Evolutionary conservation across 2,329 filamentous ascomycete species (phyloP).

Genomic region (Aspergillus fructus): DNA sequence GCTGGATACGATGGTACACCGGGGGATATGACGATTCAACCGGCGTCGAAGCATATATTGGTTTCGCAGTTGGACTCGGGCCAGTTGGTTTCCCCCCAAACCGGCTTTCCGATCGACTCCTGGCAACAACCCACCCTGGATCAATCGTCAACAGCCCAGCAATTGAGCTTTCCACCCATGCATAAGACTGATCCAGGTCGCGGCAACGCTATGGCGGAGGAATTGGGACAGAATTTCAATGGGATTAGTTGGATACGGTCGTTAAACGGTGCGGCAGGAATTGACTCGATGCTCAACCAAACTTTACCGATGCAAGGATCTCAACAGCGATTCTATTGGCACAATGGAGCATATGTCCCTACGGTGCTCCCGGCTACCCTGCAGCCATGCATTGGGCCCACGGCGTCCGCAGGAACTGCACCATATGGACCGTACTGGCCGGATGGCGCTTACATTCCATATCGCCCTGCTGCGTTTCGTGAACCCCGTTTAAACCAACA

Average conservation of each 20-base stretch:
- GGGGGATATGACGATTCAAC: slow-evolving; percentile 68
- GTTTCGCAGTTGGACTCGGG: slow-evolving; percentile 58
- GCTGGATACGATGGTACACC: slow-evolving; percentile 87
- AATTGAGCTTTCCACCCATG: slow-evolving; percentile 39
- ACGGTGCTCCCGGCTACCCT: slow-evolving; percentile 60
- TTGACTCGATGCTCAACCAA: slow-evolving; percentile 64
- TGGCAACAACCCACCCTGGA: slow-evolving; percentile 34
- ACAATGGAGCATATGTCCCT: slow-evolving; percentile 53
- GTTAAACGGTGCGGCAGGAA: slow-evolving; percentile 50
- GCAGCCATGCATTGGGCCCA: slow-evolving; percentile 58
- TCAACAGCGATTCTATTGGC: slow-evolving; percentile 42
- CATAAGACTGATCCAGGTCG: slow-evolving; percentile 37
- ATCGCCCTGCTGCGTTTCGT: slow-evolving; percentile 57
- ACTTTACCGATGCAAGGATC: slow-evolving; percentile 45
- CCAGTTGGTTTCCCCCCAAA: slow-evolving; percentile 32
- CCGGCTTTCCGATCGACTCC: slow-evolving; percentile 30
- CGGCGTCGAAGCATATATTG: slow-evolving; percentile 79
- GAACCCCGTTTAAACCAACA: slow-evolving; percentile 49
- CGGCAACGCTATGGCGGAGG: slow-evolving; percentile 26
- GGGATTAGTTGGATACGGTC: slow-evolving; percentile 43
- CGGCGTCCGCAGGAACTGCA: slow-evolving; percentile 57
- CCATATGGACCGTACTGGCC: slow-evolving; percentile 64
- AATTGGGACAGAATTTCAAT: slow-evolving; percentile 33
- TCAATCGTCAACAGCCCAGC: slow-evolving; percentile 29
- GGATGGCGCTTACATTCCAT: slow-evolving; percentile 61